Base-by-base conservation (phyloP, 345 rosid species). In the Streptanthus diversifolius region DNA sequence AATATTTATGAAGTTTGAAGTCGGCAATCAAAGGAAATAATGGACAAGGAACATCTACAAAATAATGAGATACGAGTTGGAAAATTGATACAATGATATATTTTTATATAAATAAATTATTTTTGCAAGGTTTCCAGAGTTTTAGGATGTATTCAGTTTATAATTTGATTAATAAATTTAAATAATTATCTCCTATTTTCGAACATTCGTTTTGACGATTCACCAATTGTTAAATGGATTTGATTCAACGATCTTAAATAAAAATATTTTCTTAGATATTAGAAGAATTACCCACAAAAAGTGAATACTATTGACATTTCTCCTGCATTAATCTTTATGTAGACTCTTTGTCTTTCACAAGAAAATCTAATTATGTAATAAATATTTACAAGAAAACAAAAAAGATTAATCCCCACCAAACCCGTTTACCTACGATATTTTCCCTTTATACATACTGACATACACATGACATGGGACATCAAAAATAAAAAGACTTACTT, bases 381-480 rank as follows among this genome's bases (percentile, higher is more conserved):
- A 73, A 48, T 40, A 54, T 22, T 45, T 15, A 14, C 66, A 44
- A 44, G 49, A 54, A 65, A 41, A 30, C 49, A 39, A 17, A 47
- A 47, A 25, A 17, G 3, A 11, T 22, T 32, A 11, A 8, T 25
- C 30, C 32, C 57, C 57, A 55, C 58, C 45, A 55, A 73, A 45
- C 17, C 25, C 6, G 52, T 39, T 66, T 29, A 22, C 33, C 13
- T 63, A 53, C 44, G 63, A 65, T 43, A 45, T 24, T 41, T 6
- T 6, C 58, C 22, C 17, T 53, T 35, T 57, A 44, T 74, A 65
- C 65, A 53, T 21, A 47, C 53, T 47, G 27, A 21, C 51, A 21
- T 53, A 66, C 35, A 47, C 32, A 65, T 65, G 41, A 58, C 33
- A 61, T 14, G 13, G 30, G 14, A 67, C 68, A 73, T 66, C 78